phyloP scores from a whole-genome alignment of 352 stramenopile genomes.

The Globisporangium alternatum region DNA sequence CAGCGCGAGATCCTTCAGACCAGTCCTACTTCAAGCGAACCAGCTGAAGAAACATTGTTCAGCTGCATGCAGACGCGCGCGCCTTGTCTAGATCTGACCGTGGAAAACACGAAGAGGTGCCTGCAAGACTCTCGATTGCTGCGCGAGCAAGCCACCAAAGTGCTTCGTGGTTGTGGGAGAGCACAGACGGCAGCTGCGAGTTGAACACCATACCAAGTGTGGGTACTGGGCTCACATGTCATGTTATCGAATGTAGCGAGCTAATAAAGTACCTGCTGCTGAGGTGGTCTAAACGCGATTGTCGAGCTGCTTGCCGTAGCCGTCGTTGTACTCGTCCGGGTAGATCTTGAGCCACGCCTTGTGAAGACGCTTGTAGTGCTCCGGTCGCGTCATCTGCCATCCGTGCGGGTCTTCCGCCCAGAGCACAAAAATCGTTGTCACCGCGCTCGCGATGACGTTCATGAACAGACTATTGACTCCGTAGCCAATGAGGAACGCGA shows the following conservation, averaged over 20 bases:
- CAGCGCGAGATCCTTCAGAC: slow-evolving; percentile 7
- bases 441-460: slow-evolving; percentile 68
- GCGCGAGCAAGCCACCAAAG: background rate
- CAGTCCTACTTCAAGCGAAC: background rate
- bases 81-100: background rate
- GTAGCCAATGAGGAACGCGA: slow-evolving; percentile 75
- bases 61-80: slow-evolving; percentile 8
- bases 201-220: background rate
- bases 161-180: background rate
- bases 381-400: slow-evolving; percentile 68
- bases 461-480: slow-evolving; percentile 73
- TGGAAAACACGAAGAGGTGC: slow-evolving; percentile 2
- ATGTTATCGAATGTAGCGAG: background rate
- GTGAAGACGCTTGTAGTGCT: slow-evolving; percentile 71
- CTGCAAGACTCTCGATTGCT: slow-evolving; percentile 6
- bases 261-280: slow-evolving; percentile 3
- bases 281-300: slow-evolving; percentile 12
- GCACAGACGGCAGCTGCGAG: background rate
- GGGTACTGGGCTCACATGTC: too few relatives aligned
- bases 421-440: slow-evolving; percentile 83
- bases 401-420: slow-evolving; percentile 78
- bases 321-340: slow-evolving; percentile 83
- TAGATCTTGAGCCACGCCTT: slow-evolving; percentile 80
- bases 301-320: slow-evolving; percentile 60
- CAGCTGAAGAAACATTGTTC: background rate